phyloP scores from a whole-genome alignment of 139 green algal species.

The Trebouxia sp. region DNA sequence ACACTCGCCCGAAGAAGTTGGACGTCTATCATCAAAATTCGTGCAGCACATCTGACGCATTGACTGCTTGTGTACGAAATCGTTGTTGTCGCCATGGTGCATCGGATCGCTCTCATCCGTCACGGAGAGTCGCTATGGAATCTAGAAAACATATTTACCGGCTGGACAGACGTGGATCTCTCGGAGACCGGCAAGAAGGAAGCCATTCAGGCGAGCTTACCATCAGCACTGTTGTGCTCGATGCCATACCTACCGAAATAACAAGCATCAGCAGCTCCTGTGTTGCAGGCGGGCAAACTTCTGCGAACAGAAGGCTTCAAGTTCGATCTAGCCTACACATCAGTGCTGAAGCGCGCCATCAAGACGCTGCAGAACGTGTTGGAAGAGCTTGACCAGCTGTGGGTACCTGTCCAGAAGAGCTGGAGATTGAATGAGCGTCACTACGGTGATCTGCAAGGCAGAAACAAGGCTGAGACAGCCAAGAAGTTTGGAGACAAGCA shows the following conservation, averaged over 20 bases:
- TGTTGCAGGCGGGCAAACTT: conserved; percentile 4
- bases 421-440: conserved; percentile 31
- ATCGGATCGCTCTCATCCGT: conserved; percentile 23
- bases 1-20: too few species aligned
- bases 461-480: conserved; percentile 41
- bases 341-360: conserved; percentile 28
- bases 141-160: conserved; percentile 26
- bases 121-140: conserved; percentile 28
- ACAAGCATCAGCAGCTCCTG: not conserved
- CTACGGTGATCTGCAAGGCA: conserved; percentile 32
- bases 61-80: not conserved
- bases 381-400: conserved; percentile 25
- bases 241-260: too few species aligned
- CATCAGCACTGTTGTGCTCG: not conserved
- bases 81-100: not conserved
- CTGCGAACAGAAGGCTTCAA: conserved; percentile 29
- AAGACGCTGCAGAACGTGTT: conserved; percentile 14
- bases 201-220: not conserved
- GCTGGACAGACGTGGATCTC: conserved; percentile 28
- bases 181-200: conserved; percentile 9
- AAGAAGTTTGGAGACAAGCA: conserved; percentile 42
- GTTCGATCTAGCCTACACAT: conserved; percentile 30
- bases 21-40: too few species aligned
- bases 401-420: conserved; percentile 28
- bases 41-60: not conserved